Evolutionary conservation across 164 flowering plant genomes (phyloP).

Genomic region (Vitis rupestris): DNA sequence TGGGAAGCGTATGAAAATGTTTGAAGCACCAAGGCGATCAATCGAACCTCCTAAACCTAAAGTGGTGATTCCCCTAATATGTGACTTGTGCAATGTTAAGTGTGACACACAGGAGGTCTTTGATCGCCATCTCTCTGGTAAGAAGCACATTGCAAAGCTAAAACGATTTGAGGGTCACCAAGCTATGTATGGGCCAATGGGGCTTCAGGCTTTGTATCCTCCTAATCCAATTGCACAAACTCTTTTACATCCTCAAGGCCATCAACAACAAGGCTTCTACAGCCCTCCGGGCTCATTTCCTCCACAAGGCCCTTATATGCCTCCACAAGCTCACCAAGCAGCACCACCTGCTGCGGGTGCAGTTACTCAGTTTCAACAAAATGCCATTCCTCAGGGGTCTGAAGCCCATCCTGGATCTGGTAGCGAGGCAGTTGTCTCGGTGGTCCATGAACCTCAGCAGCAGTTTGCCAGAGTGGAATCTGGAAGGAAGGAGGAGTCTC

Average conservation of each 20-base stretch:
- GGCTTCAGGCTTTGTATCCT: conserved; percentile 38
- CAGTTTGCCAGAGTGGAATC: neutral
- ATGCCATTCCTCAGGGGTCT: conserved; percentile 2
- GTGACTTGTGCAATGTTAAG: conserved; percentile 60
- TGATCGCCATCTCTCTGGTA: conserved; percentile 54
- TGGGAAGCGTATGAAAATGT: conserved; percentile 19
- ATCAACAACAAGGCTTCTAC: conserved; percentile 12
- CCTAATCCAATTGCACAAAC: conserved; percentile 23
- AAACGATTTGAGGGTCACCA: conserved; percentile 46
- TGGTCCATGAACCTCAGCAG: neutral
- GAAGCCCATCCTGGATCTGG: neutral
- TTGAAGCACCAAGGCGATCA: conserved; percentile 22
- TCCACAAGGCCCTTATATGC: conserved; percentile 5
- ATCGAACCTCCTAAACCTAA: conserved; percentile 40
- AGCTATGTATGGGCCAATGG: conserved; percentile 32
- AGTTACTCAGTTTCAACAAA: conserved; percentile 5
- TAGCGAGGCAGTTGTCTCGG: neutral
- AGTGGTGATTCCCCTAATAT: conserved; percentile 38
- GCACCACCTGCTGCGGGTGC: neutral
- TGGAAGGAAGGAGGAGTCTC: neutral
- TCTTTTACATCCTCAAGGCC: conserved; percentile 13
- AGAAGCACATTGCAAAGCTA: conserved; percentile 45
- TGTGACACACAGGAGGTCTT: conserved; percentile 54
- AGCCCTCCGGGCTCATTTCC: conserved; percentile 8
- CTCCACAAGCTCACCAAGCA: conserved; percentile 14